These are phyloP conservation scores for Rhizophora mangle DNA, from an alignment of 345 rosid species.

Conservation along the genomic window DNA sequence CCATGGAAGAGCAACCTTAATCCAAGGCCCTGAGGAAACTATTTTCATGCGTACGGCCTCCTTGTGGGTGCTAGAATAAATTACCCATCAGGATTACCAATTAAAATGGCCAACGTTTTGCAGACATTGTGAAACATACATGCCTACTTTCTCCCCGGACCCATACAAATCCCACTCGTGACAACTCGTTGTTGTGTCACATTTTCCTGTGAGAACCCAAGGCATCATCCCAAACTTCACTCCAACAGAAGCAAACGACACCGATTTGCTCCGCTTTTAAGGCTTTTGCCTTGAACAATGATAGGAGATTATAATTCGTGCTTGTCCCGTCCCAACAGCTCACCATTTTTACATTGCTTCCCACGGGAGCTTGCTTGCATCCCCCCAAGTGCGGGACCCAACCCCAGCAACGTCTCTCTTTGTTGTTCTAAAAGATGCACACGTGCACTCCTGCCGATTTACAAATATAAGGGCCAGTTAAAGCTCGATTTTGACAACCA, in stretches of 20 bases:
- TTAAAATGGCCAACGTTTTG: not conserved
- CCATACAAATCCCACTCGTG: not conserved
- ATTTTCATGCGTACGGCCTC: no score
- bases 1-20: no score
- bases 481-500: slow-evolving; percentile 10
- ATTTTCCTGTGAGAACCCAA: slow-evolving; percentile 21
- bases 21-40: no score
- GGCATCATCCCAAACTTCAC: slow-evolving; percentile 14
- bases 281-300: no score
- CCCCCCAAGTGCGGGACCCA: not conserved
- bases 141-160: slow-evolving; percentile 1
- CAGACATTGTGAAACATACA: not conserved
- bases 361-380: not conserved
- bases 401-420: slow-evolving; percentile 20
- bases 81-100: no score
- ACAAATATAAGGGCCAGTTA: slow-evolving; percentile 31
- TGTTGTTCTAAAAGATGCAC: slow-evolving; percentile 26
- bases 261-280: no score
- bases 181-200: slow-evolving; percentile 29
- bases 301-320: no score
- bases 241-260: no score
- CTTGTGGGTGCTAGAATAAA: no score
- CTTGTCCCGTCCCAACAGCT: not conserved
- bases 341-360: not conserved
- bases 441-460: slow-evolving; percentile 44